Percentiles rank a stretch among this genome's conserved stretches.
Conservation (phyloP, 2,329 filamentous ascomycete species). For the Anthostomella pinea region DNA sequence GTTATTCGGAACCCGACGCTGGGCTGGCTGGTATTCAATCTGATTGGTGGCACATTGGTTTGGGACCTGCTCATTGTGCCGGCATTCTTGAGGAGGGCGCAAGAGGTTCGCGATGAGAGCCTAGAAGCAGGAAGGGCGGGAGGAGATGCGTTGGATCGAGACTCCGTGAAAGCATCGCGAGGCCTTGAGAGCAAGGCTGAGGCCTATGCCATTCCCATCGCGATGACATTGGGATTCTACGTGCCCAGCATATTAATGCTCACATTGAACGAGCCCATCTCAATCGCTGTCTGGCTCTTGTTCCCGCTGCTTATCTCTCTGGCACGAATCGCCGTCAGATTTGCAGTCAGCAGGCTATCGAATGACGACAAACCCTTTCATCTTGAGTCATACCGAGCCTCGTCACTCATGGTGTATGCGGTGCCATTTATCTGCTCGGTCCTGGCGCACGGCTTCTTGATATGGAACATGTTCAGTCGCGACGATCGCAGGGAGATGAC, state of each 20-base stretch:
- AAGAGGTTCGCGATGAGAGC: constrained; percentile 29
- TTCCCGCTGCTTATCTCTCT: constrained; percentile 49
- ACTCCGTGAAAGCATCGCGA: constrained; percentile 23
- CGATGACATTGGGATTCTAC: constrained; percentile 46
- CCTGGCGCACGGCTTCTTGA: constrained; percentile 40
- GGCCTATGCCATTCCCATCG: constrained; percentile 53
- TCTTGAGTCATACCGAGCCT: constrained; percentile 40
- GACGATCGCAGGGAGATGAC: constrained; percentile 51
- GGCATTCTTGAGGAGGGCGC: constrained; percentile 43
- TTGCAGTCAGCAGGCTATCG: constrained; percentile 22
- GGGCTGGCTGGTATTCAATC: constrained; percentile 46
- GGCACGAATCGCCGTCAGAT: constrained; percentile 36
- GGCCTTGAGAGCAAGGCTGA: constrained; percentile 46
- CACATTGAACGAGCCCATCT: constrained; percentile 34
- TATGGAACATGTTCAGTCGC: constrained; percentile 37
- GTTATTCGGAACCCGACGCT: constrained; percentile 35
- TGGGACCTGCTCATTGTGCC: constrained; percentile 52
- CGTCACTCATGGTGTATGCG: constrained; percentile 42
- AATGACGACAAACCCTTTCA: constrained; percentile 35
- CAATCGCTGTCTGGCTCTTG: constrained; percentile 48
- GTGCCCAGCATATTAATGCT: constrained; percentile 47
- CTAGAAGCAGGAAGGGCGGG: too few species aligned
- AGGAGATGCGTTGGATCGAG: constrained; percentile 6
- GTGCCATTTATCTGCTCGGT: constrained; percentile 44
- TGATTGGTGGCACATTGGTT: constrained; percentile 47